Percentiles rank a stretch among this genome's conserved stretches.
These are phyloP conservation scores for Hanseniaspora gamundiae DNA, from an alignment of 1,139 yeast genomes.

Conservation along the genomic window DNA sequence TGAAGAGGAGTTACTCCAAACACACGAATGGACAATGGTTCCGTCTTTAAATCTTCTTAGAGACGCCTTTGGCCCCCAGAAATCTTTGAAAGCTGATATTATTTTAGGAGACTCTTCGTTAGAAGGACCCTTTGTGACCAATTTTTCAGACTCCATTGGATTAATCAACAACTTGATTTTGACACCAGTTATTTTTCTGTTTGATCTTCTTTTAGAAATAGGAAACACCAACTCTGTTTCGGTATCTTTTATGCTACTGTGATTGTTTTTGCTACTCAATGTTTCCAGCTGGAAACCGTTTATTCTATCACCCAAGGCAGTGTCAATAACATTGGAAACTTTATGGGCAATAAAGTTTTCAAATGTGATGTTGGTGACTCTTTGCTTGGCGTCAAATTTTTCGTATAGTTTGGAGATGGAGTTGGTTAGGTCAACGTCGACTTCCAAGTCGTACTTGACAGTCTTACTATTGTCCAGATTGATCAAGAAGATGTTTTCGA, in stretches of 20 bases:
- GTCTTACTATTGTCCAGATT: conserved; percentile 41
- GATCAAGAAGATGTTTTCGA: conserved; percentile 68
- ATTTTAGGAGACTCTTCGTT: conserved; percentile 31
- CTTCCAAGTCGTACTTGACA: conserved; percentile 53
- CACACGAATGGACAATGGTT: conserved; percentile 74
- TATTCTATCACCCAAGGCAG: conserved; percentile 61
- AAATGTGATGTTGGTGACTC: conserved; percentile 58
- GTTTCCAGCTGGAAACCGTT: conserved; percentile 27
- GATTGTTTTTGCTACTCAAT: conserved; percentile 8
- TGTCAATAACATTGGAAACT: conserved; percentile 43
- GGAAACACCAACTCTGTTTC: conserved; percentile 23
- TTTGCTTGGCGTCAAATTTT: conserved; percentile 56
- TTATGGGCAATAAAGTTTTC: conserved; percentile 55
- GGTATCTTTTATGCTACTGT: conserved; percentile 13
- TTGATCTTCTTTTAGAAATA: conserved; percentile 41
- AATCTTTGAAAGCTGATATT: conserved; percentile 54
- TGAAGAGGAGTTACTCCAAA: conserved; percentile 55
- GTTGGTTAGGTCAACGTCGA: conserved; percentile 36
- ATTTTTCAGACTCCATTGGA: conserved; percentile 61
- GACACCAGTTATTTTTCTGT: conserved; percentile 23
- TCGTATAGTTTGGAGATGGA: conserved; percentile 17
- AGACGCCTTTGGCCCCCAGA: conserved; percentile 85
- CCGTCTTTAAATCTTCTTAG: conserved; percentile 89
- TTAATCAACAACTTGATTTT: conserved; percentile 60
- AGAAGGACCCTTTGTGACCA: conserved; percentile 76